These are phyloP conservation scores for Aspergillus bertholletiae DNA, from an alignment of 495 filamentous ascomycete genomes.

Conservation along the genomic window DNA sequence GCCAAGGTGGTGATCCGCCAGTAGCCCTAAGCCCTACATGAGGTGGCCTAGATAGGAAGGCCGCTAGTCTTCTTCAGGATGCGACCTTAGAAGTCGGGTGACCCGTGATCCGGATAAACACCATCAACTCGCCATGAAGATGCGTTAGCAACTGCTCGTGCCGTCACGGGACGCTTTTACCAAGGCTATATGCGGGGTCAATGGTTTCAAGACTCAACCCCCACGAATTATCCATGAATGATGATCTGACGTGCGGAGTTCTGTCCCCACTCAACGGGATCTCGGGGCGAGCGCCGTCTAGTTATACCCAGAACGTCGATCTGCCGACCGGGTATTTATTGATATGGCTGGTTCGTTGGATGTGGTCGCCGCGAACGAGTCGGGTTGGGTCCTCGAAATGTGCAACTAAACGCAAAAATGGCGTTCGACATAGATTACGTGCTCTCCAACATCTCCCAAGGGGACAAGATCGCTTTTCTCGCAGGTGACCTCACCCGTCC, in stretches of 20 bases:
- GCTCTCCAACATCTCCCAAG: slow-evolving; percentile 21
- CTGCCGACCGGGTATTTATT: neutral
- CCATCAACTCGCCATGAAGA: no score
- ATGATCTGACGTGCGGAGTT: neutral
- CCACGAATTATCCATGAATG: neutral
- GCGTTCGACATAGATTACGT: slow-evolving; percentile 30
- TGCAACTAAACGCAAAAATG: neutral
- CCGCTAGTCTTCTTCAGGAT: no score
- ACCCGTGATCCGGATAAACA: no score
- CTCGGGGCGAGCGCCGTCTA: neutral
- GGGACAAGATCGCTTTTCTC: slow-evolving; percentile 30
- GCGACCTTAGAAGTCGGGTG: no score
- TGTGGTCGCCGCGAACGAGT: no score
- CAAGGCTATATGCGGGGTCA: no score
- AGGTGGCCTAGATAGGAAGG: no score
- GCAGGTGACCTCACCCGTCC: slow-evolving; percentile 15
- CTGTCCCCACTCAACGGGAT: neutral
- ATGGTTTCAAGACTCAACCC: no score
- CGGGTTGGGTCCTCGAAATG: neutral
- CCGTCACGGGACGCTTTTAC: no score
- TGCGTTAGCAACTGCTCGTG: no score
- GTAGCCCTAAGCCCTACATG: no score
- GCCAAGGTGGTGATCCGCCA: no score
- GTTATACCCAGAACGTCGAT: neutral
- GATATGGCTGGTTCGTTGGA: neutral